A percentile compares a stretch with the other conserved stretches of the same genome.
These are phyloP conservation scores for Mycena latifolia DNA, from an alignment of 768 basidiomycete species.

Conservation along the genomic window DNA sequence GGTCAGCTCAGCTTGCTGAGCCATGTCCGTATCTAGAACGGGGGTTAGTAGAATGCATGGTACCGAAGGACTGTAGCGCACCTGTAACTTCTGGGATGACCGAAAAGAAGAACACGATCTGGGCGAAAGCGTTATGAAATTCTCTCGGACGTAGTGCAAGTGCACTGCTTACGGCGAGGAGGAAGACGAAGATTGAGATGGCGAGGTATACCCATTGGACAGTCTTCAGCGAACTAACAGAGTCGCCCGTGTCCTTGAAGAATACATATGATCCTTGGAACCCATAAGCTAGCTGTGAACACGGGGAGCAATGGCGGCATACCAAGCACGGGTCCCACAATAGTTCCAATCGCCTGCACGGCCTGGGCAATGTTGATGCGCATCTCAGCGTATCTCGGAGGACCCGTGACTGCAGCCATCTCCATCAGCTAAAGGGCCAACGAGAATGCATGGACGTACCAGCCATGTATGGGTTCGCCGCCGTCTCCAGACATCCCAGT, in stretches of 20 bases:
- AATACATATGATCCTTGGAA: conserved; percentile 45
- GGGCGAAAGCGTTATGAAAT: background rate
- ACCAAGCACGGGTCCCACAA: conserved; percentile 48
- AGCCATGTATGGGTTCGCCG: conserved; percentile 52
- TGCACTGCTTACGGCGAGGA: conserved; percentile 35
- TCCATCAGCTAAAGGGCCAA: background rate
- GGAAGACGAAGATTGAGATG: conserved; percentile 49
- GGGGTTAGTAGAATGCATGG: too few species aligned
- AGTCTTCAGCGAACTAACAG: conserved; percentile 44
- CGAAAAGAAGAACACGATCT: conserved; percentile 47
- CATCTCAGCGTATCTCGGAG: conserved; percentile 48
- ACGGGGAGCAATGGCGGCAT: background rate
- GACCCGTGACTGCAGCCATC: conserved; percentile 42
- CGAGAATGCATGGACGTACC: conserved; percentile 27
- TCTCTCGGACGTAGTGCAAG: too few species aligned
- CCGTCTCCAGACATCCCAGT: conserved; percentile 47
- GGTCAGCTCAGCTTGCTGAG: conserved; percentile 47
- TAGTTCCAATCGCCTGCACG: conserved; percentile 48
- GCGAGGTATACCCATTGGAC: conserved; percentile 52
- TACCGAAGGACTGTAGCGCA: too few species aligned
- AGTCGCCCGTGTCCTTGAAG: conserved; percentile 49
- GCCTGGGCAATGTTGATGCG: conserved; percentile 51
- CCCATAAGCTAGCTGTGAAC: too few species aligned
- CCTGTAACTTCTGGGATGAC: conserved; percentile 49
- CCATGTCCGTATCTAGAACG: conserved; percentile 46